Evolutionary conservation across 371 early-diverging fungal genomes (phyloP), one percentile per base, ranked within the genome.

Genomic region (Mucor sp.): DNA sequence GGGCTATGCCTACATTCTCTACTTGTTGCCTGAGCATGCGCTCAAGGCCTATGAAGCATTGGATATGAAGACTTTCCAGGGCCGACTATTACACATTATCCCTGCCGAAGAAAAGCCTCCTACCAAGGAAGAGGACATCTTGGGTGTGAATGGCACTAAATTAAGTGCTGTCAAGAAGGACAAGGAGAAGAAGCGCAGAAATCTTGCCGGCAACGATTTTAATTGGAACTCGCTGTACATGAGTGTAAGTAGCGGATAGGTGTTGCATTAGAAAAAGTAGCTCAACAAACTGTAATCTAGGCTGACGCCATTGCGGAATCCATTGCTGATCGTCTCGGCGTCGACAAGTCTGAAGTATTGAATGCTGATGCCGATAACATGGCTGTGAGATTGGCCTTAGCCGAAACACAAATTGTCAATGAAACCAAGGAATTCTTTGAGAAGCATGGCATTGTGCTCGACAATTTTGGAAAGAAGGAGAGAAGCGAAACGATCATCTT

Each of bases 191-290:
- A 89, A 95, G 77, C 84, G 85, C 67, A 95, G 92, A 79, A 88
- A 86, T 21, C 76, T 86, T 57, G 91, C 93, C 12, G 86, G 84
- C 43, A 92, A 88, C 70, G 95, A 94, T 63, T 95, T 93, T 65
- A 95, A 93, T 78, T 98, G 98, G 99, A 97, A 96, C 79, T 89
- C 90, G 27, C 78, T 98, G 64, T 98, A 94, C 71, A 96, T 98
- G 96, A 96, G 93, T 69, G 93, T 91, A 84, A 70, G 85, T 68
- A 6, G 12, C 17, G 53, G 23, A 57, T 12, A 33, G 7, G 33
- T 28, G 15, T 12, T 35, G 23, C 1, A 17, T 7, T 2, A 6
- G 30, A 2, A 17, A 5, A 35, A 35, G 41, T 56, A 41, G 41
- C n/a, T n/a, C 17, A 56, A 1, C 11, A 65, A 27, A 25, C 33